Evolutionary conservation across 257 asterid species (phyloP), one percentile per base, ranked within the genome.

Genomic region (Solanum sejunctum): DNA sequence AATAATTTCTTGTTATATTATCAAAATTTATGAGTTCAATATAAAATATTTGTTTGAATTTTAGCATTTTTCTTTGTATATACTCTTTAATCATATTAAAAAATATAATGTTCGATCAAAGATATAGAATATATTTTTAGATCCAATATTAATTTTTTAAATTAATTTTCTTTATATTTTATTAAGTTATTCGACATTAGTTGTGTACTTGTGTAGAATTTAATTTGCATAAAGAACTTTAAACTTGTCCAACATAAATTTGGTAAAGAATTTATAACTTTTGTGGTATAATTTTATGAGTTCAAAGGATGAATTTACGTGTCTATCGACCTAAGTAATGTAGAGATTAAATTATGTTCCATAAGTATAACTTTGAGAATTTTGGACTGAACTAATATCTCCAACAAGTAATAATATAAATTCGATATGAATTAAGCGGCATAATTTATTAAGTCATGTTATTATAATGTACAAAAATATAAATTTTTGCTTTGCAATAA

Each of bases 381-480:
- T n/a, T 10, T n/a, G 15, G n/a, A 58, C 0, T 58, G 15, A 58
- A n/a, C 8, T 10, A 9, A 4, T n/a, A 13, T 58, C 32, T 58
- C 3, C 10, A n/a, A 56, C 28, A 58, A 58, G 36, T 32, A 32
- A 32, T 3, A 0, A 32, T 3, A 58, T 6, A 1, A 58, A 3
- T 58, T 3, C 2, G 0, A 0, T 58, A 58, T 1, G 6, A 10
- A 10, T n/a, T 58, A 58, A 0, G 8, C 32, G 1, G 10, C 32
- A 58, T 10, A n/a, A 58, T 7, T 58, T 10, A 15, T n/a, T 60
- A 60, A 60, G 0, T 60, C 5, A 1, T 21, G 0, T 60, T 12
- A 60, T 60, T n/a, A n/a, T 3, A 60, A 8, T 3, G 6, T 60
- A 21, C 16, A 0, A 21, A 60, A 60, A 60, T 60, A 10, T 21